These are phyloP conservation scores for Pythium pectinolyticum DNA, from an alignment of 352 stramenopile species.

Conservation along the genomic window DNA sequence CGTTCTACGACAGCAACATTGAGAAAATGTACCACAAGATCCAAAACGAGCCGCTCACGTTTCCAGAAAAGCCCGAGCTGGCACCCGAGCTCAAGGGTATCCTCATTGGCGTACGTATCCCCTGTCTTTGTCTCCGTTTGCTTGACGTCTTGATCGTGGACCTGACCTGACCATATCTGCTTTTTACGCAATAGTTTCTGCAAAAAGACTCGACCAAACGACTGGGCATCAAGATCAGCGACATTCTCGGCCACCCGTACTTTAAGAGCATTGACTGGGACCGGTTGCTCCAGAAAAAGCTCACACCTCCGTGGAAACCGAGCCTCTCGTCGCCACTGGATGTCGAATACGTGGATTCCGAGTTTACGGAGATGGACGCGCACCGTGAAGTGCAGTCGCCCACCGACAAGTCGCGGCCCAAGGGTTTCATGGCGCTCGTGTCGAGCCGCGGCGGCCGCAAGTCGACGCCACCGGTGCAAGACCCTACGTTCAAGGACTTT, in stretches of 20 bases:
- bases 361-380: constrained; percentile 87
- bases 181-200: constrained; percentile 58
- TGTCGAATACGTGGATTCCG: constrained; percentile 83
- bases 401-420: constrained; percentile 81
- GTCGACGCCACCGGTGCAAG: constrained; percentile 71
- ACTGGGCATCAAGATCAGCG: constrained; percentile 85
- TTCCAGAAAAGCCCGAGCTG: constrained; percentile 72
- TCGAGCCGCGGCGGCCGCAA: constrained; percentile 70
- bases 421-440: constrained; percentile 82
- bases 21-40: constrained; percentile 94
- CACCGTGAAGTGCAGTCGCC: constrained; percentile 80
- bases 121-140: not conserved
- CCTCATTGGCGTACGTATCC: constrained; percentile 51
- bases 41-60: constrained; percentile 80
- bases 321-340: constrained; percentile 78
- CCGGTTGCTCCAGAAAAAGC: constrained; percentile 79
- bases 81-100: constrained; percentile 78
- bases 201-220: constrained; percentile 87
- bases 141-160: not conserved
- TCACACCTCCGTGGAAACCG: constrained; percentile 85
- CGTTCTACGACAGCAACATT: constrained; percentile 93
- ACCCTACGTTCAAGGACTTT: constrained; percentile 90
- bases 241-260: constrained; percentile 82
- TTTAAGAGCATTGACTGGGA: constrained; percentile 86
- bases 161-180: too few relatives aligned